Conservation (phyloP, 2,329 filamentous ascomycete species). For the Alternaria longipes region DNA sequence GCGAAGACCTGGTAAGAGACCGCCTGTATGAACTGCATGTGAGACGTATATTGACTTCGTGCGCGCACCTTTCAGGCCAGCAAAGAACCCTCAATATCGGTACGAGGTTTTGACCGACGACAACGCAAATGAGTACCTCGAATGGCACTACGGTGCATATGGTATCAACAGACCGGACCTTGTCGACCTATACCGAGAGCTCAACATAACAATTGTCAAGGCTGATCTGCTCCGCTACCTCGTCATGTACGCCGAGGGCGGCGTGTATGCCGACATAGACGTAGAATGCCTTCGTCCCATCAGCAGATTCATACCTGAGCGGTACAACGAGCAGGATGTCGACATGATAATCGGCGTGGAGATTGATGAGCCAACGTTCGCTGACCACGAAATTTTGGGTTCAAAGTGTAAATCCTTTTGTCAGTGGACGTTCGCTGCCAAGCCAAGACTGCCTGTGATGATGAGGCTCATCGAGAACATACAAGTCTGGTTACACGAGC, state of each 20-base stretch:
- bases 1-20: constrained; percentile 59
- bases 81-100: constrained; percentile 71
- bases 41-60: background rate
- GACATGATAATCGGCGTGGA: constrained; percentile 76
- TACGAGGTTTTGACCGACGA: constrained; percentile 76
- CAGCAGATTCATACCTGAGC: constrained; percentile 68
- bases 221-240: constrained; percentile 73
- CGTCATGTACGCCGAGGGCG: constrained; percentile 73
- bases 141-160: constrained; percentile 70
- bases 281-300: constrained; percentile 65
- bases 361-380: constrained; percentile 73
- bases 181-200: constrained; percentile 38
- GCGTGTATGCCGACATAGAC: constrained; percentile 68
- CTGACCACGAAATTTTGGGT: constrained; percentile 70
- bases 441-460: constrained; percentile 74
- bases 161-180: constrained; percentile 71
- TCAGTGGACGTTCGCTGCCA: constrained; percentile 79
- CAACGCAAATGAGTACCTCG: constrained; percentile 73
- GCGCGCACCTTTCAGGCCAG: constrained; percentile 53
- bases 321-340: constrained; percentile 70
- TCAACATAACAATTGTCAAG: constrained; percentile 69
- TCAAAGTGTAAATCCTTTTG: constrained; percentile 75
- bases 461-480: constrained; percentile 73
- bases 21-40: background rate
- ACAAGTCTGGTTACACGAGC: constrained; percentile 69